Evolutionary conservation across 805 yeast species (phyloP), one percentile per base, ranked within the genome.

Genomic region (Candida ovalis): DNA sequence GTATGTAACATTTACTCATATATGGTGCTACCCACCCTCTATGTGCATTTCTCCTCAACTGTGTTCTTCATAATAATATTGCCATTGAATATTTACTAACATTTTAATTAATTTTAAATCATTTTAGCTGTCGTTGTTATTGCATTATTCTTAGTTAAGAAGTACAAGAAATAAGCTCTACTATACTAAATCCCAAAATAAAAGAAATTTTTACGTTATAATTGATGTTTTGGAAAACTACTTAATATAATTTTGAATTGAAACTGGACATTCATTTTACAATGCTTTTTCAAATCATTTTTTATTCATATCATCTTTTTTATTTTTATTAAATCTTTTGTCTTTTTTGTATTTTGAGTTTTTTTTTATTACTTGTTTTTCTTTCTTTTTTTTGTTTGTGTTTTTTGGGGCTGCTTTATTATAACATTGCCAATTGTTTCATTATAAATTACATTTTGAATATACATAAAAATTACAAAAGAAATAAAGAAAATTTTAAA

Each of bases 131-230:
- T 58, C 57, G 56, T 62, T 40, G 60, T 68, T 49, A 49, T 61
- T 45, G 52, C 56, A 40, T 62, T 67, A 43, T 48, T 53, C 52
- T 44, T 64, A 52, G 42, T 63, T 45, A 69, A 67, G 66, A 61
- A 60, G 63, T 57, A 49, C 50, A 68, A 65, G 62, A 64, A 64
- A 58, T 63, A 62, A 62, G 51, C 50, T 37, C 40, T 17, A 40
- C 24, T 32, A 6, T 39, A 2, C n/a, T n/a, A n/a, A n/a, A n/a
- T n/a, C n/a, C n/a, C n/a, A n/a, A n/a, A n/a, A n/a, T n/a, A 39
- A 15, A 23, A 19, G 30, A 39, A 39, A n/a, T n/a, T n/a, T n/a
- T n/a, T n/a, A n/a, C n/a, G n/a, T n/a, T n/a, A n/a, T 25, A 25
- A 30, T 30, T 13, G 35, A 30, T 30, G 35, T 6, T 30, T 15